phyloP scores from a whole-genome alignment of 208 protist species.

The Trypanosoma platydactyli region DNA sequence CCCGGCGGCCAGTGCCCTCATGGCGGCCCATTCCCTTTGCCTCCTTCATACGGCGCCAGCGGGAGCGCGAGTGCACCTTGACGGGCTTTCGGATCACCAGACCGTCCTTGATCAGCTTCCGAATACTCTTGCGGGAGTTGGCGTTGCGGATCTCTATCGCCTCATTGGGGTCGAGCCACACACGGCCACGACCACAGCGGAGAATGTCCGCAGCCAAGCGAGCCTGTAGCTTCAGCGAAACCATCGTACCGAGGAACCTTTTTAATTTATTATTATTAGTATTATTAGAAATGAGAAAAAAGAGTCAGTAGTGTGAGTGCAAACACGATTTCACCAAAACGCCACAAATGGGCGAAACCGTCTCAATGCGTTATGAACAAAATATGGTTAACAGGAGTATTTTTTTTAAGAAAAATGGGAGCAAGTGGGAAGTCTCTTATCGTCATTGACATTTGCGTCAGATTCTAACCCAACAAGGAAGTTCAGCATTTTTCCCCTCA shows the following conservation, averaged over 20 bases:
- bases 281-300: too few relatives aligned
- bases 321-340: too few relatives aligned
- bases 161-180: conserved; percentile 99
- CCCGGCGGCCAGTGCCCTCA: conserved; percentile 94
- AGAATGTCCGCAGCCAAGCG: conserved; percentile 97
- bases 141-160: conserved; percentile 96
- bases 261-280: too few relatives aligned
- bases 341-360: too few relatives aligned
- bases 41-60: conserved; percentile 83
- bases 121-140: conserved; percentile 96
- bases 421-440: too few relatives aligned
- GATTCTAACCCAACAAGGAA: too few relatives aligned
- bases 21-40: conserved; percentile 96
- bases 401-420: too few relatives aligned
- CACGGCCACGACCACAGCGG: conserved; percentile 96
- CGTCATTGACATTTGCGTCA: too few relatives aligned
- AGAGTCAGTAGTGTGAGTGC: too few relatives aligned
- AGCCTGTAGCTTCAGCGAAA: conserved; percentile 96
- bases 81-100: conserved; percentile 97
- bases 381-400: too few relatives aligned
- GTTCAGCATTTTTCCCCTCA: too few relatives aligned
- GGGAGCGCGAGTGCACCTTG: conserved; percentile 95
- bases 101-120: conserved; percentile 97
- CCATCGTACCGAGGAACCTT: conserved; percentile 59
- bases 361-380: too few relatives aligned